A percentile compares a stretch with the other conserved stretches of the same genome.
phyloP scores from a whole-genome alignment of 2,329 filamentous ascomycete species.

The Xylariaceae sp. region DNA sequence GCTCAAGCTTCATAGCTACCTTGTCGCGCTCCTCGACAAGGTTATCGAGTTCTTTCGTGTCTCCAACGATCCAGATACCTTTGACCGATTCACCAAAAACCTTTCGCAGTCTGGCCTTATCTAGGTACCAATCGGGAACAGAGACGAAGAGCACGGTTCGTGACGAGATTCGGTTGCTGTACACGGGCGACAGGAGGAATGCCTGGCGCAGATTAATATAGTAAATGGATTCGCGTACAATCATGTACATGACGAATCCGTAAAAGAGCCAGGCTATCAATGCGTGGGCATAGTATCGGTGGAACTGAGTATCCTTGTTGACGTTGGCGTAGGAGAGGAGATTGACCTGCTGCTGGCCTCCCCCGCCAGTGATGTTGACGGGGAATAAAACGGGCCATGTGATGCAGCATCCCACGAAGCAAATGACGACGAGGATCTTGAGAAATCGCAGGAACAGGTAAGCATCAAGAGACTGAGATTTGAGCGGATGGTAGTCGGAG shows the following conservation, averaged over 20 bases:
- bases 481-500: conserved; percentile 73
- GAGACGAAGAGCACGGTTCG: conserved; percentile 85
- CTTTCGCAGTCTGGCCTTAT: conserved; percentile 67
- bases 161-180: conserved; percentile 79
- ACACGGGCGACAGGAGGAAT: conserved; percentile 78
- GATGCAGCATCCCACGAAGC: conserved; percentile 74
- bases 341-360: conserved; percentile 60
- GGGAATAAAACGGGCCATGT: conserved; percentile 86
- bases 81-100: conserved; percentile 80
- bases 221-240: conserved; percentile 83
- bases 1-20: conserved; percentile 75
- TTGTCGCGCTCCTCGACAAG: conserved; percentile 77
- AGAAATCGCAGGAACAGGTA: conserved; percentile 88
- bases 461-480: conserved; percentile 86
- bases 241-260: conserved; percentile 79
- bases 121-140: conserved; percentile 72
- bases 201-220: conserved; percentile 91
- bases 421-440: conserved; percentile 68
- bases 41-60: conserved; percentile 71
- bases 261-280: conserved; percentile 77
- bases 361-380: conserved; percentile 78
- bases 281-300: conserved; percentile 76
- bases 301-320: conserved; percentile 43
- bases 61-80: conserved; percentile 76
- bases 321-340: conserved; percentile 76